A percentile compares a stretch with the other conserved stretches of the same genome.
phyloP scores from a whole-genome alignment of 768 basidiomycete genomes.

The Tulasnella sp. region DNA sequence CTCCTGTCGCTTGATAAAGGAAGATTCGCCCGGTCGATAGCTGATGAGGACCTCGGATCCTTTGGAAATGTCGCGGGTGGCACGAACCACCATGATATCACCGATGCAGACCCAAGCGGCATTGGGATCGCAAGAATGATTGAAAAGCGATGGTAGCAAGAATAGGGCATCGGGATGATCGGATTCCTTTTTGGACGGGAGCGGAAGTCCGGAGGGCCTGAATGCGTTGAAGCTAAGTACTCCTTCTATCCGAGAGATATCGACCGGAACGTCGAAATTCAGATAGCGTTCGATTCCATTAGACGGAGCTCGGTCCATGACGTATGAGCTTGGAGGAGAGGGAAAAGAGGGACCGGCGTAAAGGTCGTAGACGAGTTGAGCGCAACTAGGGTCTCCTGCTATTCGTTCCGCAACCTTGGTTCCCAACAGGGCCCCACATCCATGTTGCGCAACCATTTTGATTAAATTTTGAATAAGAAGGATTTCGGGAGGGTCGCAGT shows the following conservation, averaged over 20 bases:
- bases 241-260: conserved; percentile 22
- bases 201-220: neutral
- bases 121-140: conserved; percentile 26
- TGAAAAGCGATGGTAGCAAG: conserved; percentile 25
- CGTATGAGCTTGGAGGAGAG: conserved; percentile 16
- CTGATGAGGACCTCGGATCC: conserved; percentile 23
- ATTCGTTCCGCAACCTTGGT: conserved; percentile 14
- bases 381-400: conserved; percentile 20
- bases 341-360: conserved; percentile 22
- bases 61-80: conserved; percentile 15
- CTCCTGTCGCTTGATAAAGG: neutral
- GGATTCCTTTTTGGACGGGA: neutral
- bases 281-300: conserved; percentile 1
- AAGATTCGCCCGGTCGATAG: conserved; percentile 2
- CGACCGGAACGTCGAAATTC: conserved; percentile 15
- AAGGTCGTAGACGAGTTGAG: conserved; percentile 18
- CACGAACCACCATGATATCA: conserved; percentile 26
- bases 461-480: conserved; percentile 12
- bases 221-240: conserved; percentile 22
- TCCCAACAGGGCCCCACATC: neutral
- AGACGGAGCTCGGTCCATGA: neutral
- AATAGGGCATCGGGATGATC: conserved; percentile 21
- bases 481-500: conserved; percentile 10
- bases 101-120: conserved; percentile 21
- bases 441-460: conserved; percentile 3